These are phyloP conservation scores for Clavispora santaluciae DNA, from an alignment of 805 yeast genomes.

Conservation along the genomic window DNA sequence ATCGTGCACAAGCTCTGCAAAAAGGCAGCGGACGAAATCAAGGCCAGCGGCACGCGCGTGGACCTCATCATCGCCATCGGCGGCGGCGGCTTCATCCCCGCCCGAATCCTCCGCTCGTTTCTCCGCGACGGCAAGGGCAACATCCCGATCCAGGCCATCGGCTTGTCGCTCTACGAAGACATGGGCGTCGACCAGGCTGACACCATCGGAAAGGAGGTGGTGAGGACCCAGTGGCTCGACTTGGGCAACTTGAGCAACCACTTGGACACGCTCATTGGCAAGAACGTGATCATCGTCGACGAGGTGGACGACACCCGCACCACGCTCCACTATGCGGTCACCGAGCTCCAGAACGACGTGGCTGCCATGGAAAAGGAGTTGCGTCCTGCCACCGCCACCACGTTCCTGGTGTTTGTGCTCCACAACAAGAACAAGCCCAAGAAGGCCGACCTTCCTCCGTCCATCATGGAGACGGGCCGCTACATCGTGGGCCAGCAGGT, in stretches of 20 bases:
- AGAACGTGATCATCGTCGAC: constrained; percentile 69
- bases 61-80: constrained; percentile 18
- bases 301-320: constrained; percentile 88
- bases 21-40: constrained; percentile 54
- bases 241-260: constrained; percentile 49
- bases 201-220: constrained; percentile 38
- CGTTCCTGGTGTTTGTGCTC: constrained; percentile 70
- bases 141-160: constrained; percentile 18
- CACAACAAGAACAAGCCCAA: constrained; percentile 73
- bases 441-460: constrained; percentile 65
- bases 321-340: constrained; percentile 72
- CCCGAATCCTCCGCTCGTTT: constrained; percentile 16
- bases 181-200: constrained; percentile 32
- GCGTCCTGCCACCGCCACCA: constrained; percentile 48
- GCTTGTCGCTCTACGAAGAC: constrained; percentile 16
- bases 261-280: constrained; percentile 57
- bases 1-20: constrained; percentile 75
- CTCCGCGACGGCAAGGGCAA: constrained; percentile 9
- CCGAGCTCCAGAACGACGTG: constrained; percentile 70
- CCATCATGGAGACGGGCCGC: constrained; percentile 52
- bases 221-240: constrained; percentile 82
- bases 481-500: constrained; percentile 73
- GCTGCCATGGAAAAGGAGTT: constrained; percentile 47
- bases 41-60: constrained; percentile 21
- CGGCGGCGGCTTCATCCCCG: constrained; percentile 17